These are phyloP conservation scores for Monilinia vaccinii-corymbosi DNA, from an alignment of 2,329 filamentous ascomycete genomes.

Conservation along the genomic window DNA sequence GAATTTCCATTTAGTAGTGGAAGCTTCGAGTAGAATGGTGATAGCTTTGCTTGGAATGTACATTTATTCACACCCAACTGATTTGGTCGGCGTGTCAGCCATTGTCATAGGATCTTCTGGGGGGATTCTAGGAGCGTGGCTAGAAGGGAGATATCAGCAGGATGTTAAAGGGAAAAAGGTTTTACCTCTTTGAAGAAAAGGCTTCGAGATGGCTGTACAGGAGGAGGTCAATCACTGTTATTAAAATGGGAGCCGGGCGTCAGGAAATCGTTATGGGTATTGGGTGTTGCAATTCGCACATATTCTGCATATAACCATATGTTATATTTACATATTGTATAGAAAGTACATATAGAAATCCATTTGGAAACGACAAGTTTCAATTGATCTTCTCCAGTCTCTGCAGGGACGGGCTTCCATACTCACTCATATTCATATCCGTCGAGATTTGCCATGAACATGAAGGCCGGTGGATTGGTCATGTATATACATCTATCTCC, in stretches of 20 bases:
- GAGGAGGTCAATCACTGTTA: not conserved
- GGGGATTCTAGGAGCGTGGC: not conserved
- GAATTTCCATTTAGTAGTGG: not conserved
- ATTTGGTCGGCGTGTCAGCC: not conserved
- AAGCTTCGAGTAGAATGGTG: not conserved
- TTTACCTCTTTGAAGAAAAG: not conserved
- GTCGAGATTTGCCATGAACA: too few relatives aligned
- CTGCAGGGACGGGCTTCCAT: not conserved
- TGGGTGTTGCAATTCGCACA: not conserved
- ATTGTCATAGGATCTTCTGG: conserved; percentile 5
- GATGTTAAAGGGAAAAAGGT: not conserved
- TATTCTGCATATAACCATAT: not conserved
- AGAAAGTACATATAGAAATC: not conserved
- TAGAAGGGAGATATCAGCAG: conserved; percentile 1
- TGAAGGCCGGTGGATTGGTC: too few relatives aligned
- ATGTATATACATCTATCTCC: too few relatives aligned
- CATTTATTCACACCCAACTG: not conserved
- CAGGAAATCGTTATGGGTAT: not conserved
- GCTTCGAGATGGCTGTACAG: not conserved
- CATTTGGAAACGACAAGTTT: not conserved
- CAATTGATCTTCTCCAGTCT: too few relatives aligned
- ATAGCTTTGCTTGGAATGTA: conserved; percentile 4
- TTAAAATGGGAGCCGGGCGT: not conserved
- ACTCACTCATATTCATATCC: not conserved
- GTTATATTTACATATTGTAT: not conserved